phyloP scores from a whole-genome alignment of 176 grass and related monocot species.

The Oryza longistaminata region DNA sequence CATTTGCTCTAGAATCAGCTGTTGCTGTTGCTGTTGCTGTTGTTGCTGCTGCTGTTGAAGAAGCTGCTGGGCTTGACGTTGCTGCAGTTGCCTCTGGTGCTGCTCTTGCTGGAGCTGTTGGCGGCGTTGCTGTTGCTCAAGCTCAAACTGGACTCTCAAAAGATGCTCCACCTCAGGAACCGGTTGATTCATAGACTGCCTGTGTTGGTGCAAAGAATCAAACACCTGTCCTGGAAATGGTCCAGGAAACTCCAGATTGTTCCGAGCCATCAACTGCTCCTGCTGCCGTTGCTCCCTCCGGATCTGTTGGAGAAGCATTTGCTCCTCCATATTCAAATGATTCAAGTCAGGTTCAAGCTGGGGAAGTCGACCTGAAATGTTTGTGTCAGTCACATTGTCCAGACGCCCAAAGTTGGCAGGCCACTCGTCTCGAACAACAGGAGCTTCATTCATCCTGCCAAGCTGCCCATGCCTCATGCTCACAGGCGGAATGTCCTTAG shows the following conservation, averaged over 20 bases:
- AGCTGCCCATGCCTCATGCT: constrained; percentile 48
- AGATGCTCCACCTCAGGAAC: constrained; percentile 73
- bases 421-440: constrained; percentile 45
- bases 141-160: constrained; percentile 73
- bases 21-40: constrained; percentile 71
- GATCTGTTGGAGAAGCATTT: constrained; percentile 66
- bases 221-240: constrained; percentile 48
- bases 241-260: constrained; percentile 56
- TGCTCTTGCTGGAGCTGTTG: constrained; percentile 79
- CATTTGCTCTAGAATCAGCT: constrained; percentile 81
- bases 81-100: constrained; percentile 66
- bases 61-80: constrained; percentile 61
- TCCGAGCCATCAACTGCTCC: constrained; percentile 65
- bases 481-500: constrained; percentile 59
- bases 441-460: constrained; percentile 48
- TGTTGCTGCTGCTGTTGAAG: constrained; percentile 71
- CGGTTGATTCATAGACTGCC: constrained; percentile 54
- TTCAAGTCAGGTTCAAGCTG: constrained; percentile 58
- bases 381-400: constrained; percentile 55
- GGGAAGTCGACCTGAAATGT: constrained; percentile 45
- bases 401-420: constrained; percentile 51
- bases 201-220: constrained; percentile 52
- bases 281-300: constrained; percentile 70
- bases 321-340: constrained; percentile 78
- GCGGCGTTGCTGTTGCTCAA: constrained; percentile 75